A percentile compares a stretch with the other conserved stretches of the same genome.
Conservation (phyloP, 139 green algal genomes). For the Dunaliella sp. region DNA sequence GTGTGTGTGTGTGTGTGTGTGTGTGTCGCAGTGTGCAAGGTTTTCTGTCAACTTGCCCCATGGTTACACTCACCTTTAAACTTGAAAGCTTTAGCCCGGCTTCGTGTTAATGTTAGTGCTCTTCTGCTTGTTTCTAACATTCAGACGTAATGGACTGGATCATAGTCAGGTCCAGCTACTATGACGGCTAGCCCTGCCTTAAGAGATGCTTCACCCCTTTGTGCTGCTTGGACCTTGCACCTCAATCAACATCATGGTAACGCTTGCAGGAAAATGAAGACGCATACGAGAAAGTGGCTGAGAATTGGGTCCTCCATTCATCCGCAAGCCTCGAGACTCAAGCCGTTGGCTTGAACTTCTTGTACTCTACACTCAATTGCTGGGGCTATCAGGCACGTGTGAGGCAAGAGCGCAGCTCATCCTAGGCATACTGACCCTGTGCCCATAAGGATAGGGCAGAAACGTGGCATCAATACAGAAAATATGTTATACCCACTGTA, state of each 20-base stretch:
- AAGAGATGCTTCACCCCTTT: too few species aligned
- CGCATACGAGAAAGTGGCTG: slow-evolving; percentile 37
- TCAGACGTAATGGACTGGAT: neutral
- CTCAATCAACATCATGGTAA: neutral
- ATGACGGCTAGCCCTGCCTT: neutral
- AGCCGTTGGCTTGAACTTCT: slow-evolving; percentile 48
- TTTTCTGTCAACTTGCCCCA: neutral
- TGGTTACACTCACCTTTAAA: neutral
- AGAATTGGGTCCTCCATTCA: slow-evolving; percentile 36
- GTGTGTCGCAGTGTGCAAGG: too few species aligned
- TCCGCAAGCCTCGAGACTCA: slow-evolving; percentile 35
- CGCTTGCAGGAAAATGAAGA: slow-evolving; percentile 37
- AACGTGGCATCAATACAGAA: too few species aligned
- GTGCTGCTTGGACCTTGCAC: neutral
- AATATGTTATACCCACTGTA: too few species aligned
- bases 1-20: too few species aligned
- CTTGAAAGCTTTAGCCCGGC: neutral
- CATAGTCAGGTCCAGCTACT: neutral
- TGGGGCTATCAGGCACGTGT: slow-evolving; percentile 30
- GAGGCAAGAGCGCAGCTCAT: neutral
- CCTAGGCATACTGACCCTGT: too few species aligned
- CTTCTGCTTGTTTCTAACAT: neutral
- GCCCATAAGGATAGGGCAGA: too few species aligned
- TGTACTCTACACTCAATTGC: slow-evolving; percentile 38
- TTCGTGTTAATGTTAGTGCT: neutral